These are phyloP conservation scores for Leucocoprinus sp. DNA, from an alignment of 768 basidiomycete genomes.

Conservation along the genomic window DNA sequence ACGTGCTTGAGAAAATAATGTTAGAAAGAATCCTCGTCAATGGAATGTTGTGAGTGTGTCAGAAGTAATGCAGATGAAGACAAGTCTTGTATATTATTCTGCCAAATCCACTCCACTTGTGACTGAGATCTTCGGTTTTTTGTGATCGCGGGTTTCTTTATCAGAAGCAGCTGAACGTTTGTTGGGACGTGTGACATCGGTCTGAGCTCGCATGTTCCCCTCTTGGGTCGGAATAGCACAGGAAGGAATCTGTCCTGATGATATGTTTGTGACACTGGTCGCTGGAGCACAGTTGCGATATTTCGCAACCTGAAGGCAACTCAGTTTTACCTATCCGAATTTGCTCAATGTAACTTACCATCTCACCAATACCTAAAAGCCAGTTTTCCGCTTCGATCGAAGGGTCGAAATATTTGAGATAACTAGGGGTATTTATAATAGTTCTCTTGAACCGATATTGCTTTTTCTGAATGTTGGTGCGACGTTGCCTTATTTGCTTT, in stretches of 20 bases:
- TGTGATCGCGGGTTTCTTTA: slow-evolving; percentile 32
- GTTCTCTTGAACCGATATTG: slow-evolving; percentile 50
- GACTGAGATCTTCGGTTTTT: slow-evolving; percentile 65
- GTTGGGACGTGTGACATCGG: neutral
- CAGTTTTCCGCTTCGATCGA: slow-evolving; percentile 48
- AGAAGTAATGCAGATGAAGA: too few species aligned
- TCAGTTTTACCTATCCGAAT: neutral
- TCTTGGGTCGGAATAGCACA: slow-evolving; percentile 31
- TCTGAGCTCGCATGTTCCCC: slow-evolving; percentile 21
- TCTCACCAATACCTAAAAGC: slow-evolving; percentile 50
- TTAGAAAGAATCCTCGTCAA: neutral
- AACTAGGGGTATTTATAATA: slow-evolving; percentile 36
- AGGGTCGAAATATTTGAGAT: slow-evolving; percentile 65
- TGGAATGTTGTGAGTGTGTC: neutral
- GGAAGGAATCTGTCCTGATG: neutral
- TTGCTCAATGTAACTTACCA: slow-evolving; percentile 27
- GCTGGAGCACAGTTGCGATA: slow-evolving; percentile 10
- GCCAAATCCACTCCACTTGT: slow-evolving; percentile 65
- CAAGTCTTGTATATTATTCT: slow-evolving; percentile 34
- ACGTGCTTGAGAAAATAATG: neutral
- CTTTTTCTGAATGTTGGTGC: slow-evolving; percentile 42
- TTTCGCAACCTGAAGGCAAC: slow-evolving; percentile 4
- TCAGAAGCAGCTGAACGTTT: slow-evolving; percentile 27
- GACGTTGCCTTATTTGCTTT: slow-evolving; percentile 34
- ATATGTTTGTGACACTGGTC: neutral